Evolutionary conservation across 176 grass and related monocot genomes (phyloP).

Genomic region (Poa annua): DNA sequence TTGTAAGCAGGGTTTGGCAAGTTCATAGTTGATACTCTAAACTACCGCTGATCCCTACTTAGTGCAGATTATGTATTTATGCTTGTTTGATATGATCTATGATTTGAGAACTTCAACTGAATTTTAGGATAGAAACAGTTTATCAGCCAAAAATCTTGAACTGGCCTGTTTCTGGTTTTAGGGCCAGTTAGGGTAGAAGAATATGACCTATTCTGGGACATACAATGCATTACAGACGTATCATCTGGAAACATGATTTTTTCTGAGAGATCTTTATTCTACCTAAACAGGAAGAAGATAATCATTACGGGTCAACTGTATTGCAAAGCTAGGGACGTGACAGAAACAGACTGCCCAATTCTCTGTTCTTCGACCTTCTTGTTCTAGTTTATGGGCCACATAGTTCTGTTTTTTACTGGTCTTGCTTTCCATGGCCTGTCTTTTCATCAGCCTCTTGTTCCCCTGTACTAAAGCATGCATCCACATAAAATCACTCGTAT

Average conservation of each 20-base stretch:
- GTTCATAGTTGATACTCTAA: background rate
- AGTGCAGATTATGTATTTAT: background rate
- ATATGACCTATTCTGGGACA: too few species aligned
- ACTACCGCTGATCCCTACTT: background rate
- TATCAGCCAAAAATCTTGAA: background rate
- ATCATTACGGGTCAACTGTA: background rate
- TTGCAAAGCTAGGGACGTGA: background rate
- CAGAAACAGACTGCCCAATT: background rate
- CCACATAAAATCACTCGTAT: background rate
- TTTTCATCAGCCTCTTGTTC: background rate
- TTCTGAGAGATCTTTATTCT: background rate
- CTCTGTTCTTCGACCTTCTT: background rate
- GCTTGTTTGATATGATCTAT: background rate
- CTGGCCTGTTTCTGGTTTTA: background rate
- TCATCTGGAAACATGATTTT: background rate
- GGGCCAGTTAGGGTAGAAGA: background rate
- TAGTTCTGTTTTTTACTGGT: background rate
- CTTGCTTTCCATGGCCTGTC: background rate
- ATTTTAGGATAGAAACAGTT: background rate
- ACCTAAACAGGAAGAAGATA: background rate
- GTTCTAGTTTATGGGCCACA: conserved; percentile 7
- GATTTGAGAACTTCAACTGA: background rate
- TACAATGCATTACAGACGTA: too few species aligned
- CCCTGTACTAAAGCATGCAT: background rate
- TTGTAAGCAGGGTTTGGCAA: conserved; percentile 1